Evolutionary conservation across 2,329 filamentous ascomycete species (phyloP), one percentile per base, ranked within the genome.

Genomic region (Fusarium keratoplasticum): DNA sequence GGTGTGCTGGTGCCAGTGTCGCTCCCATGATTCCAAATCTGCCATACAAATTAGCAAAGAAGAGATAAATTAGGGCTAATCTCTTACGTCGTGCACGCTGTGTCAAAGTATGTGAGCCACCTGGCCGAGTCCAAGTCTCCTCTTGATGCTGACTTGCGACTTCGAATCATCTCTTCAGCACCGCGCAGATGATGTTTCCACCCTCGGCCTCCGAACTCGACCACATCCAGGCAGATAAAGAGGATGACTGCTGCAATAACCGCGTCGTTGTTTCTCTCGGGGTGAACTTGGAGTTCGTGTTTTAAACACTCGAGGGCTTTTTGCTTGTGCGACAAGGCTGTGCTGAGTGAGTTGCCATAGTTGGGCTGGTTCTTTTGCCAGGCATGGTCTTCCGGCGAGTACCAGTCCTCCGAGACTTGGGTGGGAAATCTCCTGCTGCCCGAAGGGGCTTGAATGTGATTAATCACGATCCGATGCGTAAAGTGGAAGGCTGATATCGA

Each of bases 401-500:
- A 52, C 47, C 33, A 35, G 4, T 16, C 9, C 33, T 57, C 33
- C 5, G 54, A 20, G 14, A 35, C 33, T n/a, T 35, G 20, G 2
- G 47, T 7, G 16, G 52, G 38, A 16, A 42, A 31, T 8, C 11
- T 47, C 33, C 22, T 20, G 38, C 33, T 40, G 4, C 22, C 20
- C 2, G 27, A 27, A 7, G 38, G 31, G 6, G 18, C 18, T 20
- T 58, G 61, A 7, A 42, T 10, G 25, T 54, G 31, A 25, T 67
- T 61, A 3, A 70, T 29, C 11, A 59, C 38, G 20, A 63, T 58
- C n/a, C 64, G 31, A 27, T 70, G 68, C 13, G 60, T 64, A 27
- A 70, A 65, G 31, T 70, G 68, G 20, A 70, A 67, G 0, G 64
- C 68, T 2, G 68, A 70, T 50, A 70, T 70, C 10, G 68, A 70